Conservation (phyloP, 768 basidiomycete species). For the Albatrellus ellisii region DNA sequence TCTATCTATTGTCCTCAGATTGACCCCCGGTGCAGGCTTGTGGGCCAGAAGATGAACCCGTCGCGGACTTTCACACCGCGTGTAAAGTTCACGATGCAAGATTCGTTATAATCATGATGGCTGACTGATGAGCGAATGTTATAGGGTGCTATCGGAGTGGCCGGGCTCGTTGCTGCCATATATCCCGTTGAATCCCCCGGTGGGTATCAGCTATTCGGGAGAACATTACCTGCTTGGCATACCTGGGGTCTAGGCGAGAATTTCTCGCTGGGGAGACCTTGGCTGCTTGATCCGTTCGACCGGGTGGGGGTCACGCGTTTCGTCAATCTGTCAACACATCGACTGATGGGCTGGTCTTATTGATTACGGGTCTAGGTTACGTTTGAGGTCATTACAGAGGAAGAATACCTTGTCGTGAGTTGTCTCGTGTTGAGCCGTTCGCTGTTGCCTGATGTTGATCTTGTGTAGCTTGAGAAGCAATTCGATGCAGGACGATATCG, state of each 20-base stretch:
- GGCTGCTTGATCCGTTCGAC: slow-evolving; percentile 52
- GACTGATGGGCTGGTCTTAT: slow-evolving; percentile 36
- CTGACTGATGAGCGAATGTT: neutral
- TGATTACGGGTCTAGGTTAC: slow-evolving; percentile 28
- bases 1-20: slow-evolving; percentile 25
- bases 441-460: neutral
- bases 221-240: slow-evolving; percentile 54
- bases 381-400: slow-evolving; percentile 31
- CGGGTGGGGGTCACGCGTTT: slow-evolving; percentile 31
- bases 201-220: slow-evolving; percentile 51
- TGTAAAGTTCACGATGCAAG: slow-evolving; percentile 19
- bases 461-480: slow-evolving; percentile 30
- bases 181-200: slow-evolving; percentile 55
- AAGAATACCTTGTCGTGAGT: neutral
- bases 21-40: slow-evolving; percentile 42
- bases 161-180: slow-evolving; percentile 51
- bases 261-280: slow-evolving; percentile 35
- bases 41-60: slow-evolving; percentile 68
- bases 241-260: slow-evolving; percentile 41
- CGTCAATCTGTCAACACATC: neutral
- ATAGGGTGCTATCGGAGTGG: slow-evolving; percentile 59
- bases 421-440: neutral
- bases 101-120: neutral
- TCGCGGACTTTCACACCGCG: slow-evolving; percentile 53
- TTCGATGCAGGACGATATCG: slow-evolving; percentile 41